Evolutionary conservation across 306 rosid genomes (phyloP), one percentile per base, ranked within the genome.

Genomic region (Cicer arietinum): DNA sequence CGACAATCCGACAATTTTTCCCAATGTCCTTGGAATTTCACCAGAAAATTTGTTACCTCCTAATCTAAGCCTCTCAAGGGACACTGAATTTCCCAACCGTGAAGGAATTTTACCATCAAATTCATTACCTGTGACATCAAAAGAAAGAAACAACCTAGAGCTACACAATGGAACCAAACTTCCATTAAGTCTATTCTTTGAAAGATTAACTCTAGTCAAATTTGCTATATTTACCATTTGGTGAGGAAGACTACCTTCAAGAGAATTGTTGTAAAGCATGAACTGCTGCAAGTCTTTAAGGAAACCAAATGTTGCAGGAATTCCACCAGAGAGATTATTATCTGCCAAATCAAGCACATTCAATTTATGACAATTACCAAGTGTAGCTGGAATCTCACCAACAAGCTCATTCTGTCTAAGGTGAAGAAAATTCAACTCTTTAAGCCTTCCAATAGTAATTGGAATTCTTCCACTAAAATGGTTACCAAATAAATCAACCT

Each of bases 241-340:
- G 16, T 22, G 82, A 78, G 99, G 99, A 66, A 90, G 85, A 76
- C 75, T 82, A 83, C 99, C 99, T 90, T 90, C 90, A 63, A 94
- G 95, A 7, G 89, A 84, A 39, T 94, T 94, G 88, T 94, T 92
- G 85, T 90, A 94, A 1, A 94, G 87, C 87, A 94, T 82, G 35
- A 94, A 77, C 81, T 58, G 87, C 75, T 89, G 75, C 82, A 94
- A 61, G 7, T 77, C 73, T 60, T 8, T 40, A 39, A 94, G 83
- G 35, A 75, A 84, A 6, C 93, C 98, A 14, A 94, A 76, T 1
- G 92, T 86, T 8, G 81, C 57, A 13, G 99, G 97, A 84, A 94
- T 81, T 9, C 83, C 88, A 40, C 96, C 93, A 1, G 93, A 86
- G 50, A 94, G 86, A 2, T 58, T 43, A 78, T 94, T 94, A n/a